Base-by-base conservation (phyloP, 805 yeast species). In the Kodamaea jinghongensis region DNA sequence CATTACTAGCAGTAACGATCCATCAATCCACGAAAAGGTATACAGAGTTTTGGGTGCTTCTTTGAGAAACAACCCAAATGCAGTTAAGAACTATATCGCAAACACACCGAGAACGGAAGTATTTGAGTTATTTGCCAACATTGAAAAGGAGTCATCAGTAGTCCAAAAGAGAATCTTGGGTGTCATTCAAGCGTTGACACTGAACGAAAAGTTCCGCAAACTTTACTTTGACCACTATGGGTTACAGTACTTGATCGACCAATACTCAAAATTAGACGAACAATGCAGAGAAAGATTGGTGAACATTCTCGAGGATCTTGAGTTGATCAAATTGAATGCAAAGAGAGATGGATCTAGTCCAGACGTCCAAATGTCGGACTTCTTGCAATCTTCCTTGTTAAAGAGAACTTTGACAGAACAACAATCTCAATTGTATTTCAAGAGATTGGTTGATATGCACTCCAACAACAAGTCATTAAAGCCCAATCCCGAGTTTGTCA, bases 11-110 rank as follows among this genome's bases (percentile, higher is more conserved):
- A 32, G 42, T 7, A 8, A 33, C 41, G 46, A 20, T 6, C 37
- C 36, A 0, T 47, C 39, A n/a, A 35, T 68, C 1, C 65, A 71
- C 42, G 93, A 87, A 42, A 50, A 74, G 31, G 58, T 79, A 1
- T 73, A 79, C 10, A 67, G 88, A 44, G 67, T 83, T 20, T 65
- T 89, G 42, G 81, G 85, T 0, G 71, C 86, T 4, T 61, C 90
- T 4, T 58, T 88, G 32, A 71, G 96, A 50, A 88, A 88, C 56
- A 89, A 89, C 54, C 79, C 78, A 2, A 75, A 73, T 2, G 88
- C 89, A 0, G 46, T 72, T 2, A 58, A 58, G 2, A 67, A 67
- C 39, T 36, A 15, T 36, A 28, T 41, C 34, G 39, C 46, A 4
- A 49, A 54, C 17, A 54, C 55, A 28, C 39, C 50, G 7, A 28